Evolutionary conservation across 1,284 basidiomycete genomes (phyloP).

Genomic region (Mrakiaceae sp.): DNA sequence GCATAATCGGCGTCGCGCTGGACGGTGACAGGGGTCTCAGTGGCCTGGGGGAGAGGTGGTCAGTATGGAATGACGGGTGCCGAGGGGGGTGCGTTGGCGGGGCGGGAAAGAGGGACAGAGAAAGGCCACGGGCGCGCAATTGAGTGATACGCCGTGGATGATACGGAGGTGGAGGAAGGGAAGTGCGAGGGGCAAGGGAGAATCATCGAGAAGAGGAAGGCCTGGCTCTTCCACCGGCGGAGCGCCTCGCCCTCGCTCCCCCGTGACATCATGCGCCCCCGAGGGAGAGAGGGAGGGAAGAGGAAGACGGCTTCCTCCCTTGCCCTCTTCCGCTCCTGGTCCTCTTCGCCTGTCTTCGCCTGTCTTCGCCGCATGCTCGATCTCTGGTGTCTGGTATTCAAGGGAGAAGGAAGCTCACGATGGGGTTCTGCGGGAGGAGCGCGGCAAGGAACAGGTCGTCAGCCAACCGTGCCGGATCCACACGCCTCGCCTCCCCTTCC

Average conservation of each 20-base stretch:
- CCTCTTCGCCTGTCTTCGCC: no score
- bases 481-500: not conserved
- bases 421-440: not conserved
- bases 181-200: not conserved
- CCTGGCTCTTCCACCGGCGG: no score
- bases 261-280: no score
- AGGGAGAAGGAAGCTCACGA: not conserved
- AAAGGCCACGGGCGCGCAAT: not conserved
- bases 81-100: not conserved
- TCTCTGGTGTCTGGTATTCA: no score
- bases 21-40: not conserved
- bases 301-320: no score
- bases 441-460: not conserved
- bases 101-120: not conserved
- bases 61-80: not conserved
- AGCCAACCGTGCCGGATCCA: not conserved
- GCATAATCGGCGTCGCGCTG: constrained; percentile 1
- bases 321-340: no score
- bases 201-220: no score
- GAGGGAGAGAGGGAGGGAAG: no score
- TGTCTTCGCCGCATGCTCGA: no score
- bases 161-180: not conserved
- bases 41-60: no score
- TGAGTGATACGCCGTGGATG: no score
- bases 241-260: no score